Base-by-base conservation (phyloP, 2,329 filamentous ascomycete species). In the Talaromyces pinophilus region DNA sequence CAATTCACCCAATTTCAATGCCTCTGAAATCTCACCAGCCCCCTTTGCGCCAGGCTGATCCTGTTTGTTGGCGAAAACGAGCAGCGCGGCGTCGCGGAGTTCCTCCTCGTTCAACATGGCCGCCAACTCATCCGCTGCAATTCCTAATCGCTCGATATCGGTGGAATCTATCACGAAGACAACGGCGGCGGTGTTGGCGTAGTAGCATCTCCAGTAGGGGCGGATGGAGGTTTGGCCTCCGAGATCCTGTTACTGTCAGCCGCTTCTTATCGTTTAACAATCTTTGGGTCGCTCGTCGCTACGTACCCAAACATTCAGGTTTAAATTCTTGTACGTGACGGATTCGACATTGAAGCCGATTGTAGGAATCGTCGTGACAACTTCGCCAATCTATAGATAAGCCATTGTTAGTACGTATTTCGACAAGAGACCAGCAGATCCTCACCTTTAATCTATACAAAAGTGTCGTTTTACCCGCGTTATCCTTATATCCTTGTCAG, bases 331-430 rank as follows among this genome's bases (percentile, higher is more conserved):
- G 85, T 99, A 99, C 73, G 93, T 95, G 70, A 99, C 95, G 25
- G 93, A 97, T 82, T 99, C 95, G 74, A 99, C 95, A 79, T 99
- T 99, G 85, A 99, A 99, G 68, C 95, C 95, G 79, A 99, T 98
- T 64, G 95, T 99, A 22, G 95, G 95, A 85, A 98, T 98, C 74
- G 95, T 99, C 69, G 95, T 98, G 71, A 99, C 95, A 54, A 99
- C 95, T 80, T 99, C 95, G 77, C 95, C 95, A 76, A 99, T 96
- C 92, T 97, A 77, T 68, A 28, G 62, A 48, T 46, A 67, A 44
- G 19, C 0, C 17, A 62, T 1, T 62, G 65, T 68, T 44, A 66
- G 69, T 55, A 52, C 13, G n/a, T 54, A 44, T 6, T 15, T 44
- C 13, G 3, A 11, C 22, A 67, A 63, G 63, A 40, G 57, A 59